phyloP scores from a whole-genome alignment of 1,284 basidiomycete genomes.

The Cryptococcus sp. region DNA sequence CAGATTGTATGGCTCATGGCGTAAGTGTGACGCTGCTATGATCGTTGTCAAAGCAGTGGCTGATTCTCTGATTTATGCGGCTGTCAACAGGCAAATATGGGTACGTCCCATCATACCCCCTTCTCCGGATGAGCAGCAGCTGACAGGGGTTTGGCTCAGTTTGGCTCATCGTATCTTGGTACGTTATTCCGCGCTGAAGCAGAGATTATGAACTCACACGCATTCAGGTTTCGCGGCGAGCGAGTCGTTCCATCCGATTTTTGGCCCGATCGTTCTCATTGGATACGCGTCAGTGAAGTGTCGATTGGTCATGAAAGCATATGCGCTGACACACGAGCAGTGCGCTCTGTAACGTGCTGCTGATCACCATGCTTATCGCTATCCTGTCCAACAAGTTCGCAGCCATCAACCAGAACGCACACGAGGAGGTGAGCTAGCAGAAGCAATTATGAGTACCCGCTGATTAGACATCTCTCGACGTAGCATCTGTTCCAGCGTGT shows the following conservation, averaged over 20 bases:
- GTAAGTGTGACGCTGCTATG: conserved; percentile 53
- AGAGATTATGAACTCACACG: background rate
- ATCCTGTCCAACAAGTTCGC: conserved; percentile 84
- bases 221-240: conserved; percentile 55
- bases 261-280: conserved; percentile 79
- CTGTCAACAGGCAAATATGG: conserved; percentile 41
- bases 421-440: conserved; percentile 59
- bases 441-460: conserved; percentile 1
- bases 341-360: conserved; percentile 50
- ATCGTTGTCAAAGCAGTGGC: background rate
- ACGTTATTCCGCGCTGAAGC: background rate
- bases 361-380: conserved; percentile 73
- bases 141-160: conserved; percentile 19
- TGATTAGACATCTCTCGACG: background rate
- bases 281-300: conserved; percentile 63
- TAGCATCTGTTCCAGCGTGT: conserved; percentile 86
- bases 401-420: conserved; percentile 76
- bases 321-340: conserved; percentile 8
- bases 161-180: conserved; percentile 44
- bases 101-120: conserved; percentile 41
- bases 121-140: background rate
- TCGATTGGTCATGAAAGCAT: background rate
- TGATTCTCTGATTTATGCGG: background rate
- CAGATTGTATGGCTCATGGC: conserved; percentile 65
- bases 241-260: conserved; percentile 72